Percentiles rank a stretch among this genome's conserved stretches.
Conservation (phyloP, 2,329 filamentous ascomycete species). For the Aspergillus texensis region DNA sequence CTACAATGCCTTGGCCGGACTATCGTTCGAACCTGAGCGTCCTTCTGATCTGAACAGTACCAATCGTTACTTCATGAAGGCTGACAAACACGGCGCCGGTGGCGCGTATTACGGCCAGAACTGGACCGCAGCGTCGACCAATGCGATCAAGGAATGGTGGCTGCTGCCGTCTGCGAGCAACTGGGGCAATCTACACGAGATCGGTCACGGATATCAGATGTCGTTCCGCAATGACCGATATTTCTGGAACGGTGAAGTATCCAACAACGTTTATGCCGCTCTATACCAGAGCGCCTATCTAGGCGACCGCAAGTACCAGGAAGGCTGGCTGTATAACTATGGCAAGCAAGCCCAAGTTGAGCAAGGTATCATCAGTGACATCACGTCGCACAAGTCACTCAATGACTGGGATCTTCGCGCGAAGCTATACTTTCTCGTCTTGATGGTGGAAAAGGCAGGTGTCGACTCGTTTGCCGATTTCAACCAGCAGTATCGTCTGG, state of each 20-base stretch:
- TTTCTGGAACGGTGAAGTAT: not conserved
- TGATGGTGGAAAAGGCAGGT: not conserved
- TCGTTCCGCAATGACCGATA: not conserved
- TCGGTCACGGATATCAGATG: not conserved
- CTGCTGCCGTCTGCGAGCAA: not conserved
- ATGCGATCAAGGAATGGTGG: not conserved
- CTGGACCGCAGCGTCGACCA: not conserved
- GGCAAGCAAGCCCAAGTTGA: not conserved
- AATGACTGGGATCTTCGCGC: not conserved
- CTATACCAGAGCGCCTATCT: not conserved
- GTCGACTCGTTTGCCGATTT: not conserved
- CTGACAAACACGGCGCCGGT: not conserved
- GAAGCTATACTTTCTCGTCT: not conserved
- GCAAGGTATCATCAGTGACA: not conserved
- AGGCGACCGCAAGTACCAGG: not conserved
- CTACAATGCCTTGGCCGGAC: not conserved
- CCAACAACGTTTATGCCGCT: not conserved
- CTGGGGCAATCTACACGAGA: not conserved
- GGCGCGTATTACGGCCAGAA: not conserved
- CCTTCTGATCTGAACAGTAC: not conserved
- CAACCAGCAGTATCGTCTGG: not conserved
- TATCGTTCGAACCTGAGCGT: not conserved
- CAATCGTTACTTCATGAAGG: not conserved
- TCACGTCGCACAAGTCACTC: not conserved
- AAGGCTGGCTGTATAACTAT: not conserved